phyloP scores from a whole-genome alignment of 495 filamentous ascomycete genomes.

The Hypoxylon perforatum region DNA sequence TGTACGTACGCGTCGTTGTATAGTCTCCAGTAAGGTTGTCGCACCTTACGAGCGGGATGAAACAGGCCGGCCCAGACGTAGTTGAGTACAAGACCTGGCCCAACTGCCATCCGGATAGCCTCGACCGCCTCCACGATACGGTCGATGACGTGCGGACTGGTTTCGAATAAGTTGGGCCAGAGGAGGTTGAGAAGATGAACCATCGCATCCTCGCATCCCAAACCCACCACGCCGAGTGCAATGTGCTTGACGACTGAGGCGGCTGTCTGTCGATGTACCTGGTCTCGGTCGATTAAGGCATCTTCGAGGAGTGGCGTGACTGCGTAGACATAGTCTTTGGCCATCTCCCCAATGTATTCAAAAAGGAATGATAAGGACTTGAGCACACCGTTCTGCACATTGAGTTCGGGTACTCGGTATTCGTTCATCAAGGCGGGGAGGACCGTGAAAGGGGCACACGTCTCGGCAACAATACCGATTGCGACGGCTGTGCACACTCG shows the following conservation, averaged over 20 bases:
- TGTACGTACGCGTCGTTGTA: constrained; percentile 99
- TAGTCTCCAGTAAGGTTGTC: constrained; percentile 90
- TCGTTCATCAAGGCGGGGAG: constrained; percentile 99
- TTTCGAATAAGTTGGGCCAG: constrained; percentile 98
- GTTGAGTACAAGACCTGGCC: constrained; percentile 91
- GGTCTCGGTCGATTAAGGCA: constrained; percentile 96
- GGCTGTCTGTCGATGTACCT: constrained; percentile 97
- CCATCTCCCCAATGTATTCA: constrained; percentile 99
- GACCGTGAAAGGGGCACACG: constrained; percentile 98
- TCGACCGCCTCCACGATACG: constrained; percentile 96
- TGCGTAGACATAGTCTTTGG: constrained; percentile 99
- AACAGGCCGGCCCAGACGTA: constrained; percentile 98
- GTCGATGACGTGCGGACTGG: constrained; percentile 97
- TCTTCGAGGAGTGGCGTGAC: constrained; percentile 98
- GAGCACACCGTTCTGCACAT: constrained; percentile 98
- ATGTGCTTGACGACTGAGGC: constrained; percentile 97
- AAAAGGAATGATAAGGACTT: constrained; percentile 98
- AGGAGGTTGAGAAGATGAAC: constrained; percentile 95
- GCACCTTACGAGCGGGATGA: constrained; percentile 94
- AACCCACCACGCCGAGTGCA: constrained; percentile 91
- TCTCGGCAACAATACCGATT: constrained; percentile 99
- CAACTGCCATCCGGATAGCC: constrained; percentile 93
- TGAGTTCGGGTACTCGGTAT: constrained; percentile 97
- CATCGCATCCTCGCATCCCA: constrained; percentile 99
- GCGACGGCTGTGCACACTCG: constrained; percentile 98